Conservation (phyloP, 2,329 filamentous ascomycete species). For the Xylaria sp. region DNA sequence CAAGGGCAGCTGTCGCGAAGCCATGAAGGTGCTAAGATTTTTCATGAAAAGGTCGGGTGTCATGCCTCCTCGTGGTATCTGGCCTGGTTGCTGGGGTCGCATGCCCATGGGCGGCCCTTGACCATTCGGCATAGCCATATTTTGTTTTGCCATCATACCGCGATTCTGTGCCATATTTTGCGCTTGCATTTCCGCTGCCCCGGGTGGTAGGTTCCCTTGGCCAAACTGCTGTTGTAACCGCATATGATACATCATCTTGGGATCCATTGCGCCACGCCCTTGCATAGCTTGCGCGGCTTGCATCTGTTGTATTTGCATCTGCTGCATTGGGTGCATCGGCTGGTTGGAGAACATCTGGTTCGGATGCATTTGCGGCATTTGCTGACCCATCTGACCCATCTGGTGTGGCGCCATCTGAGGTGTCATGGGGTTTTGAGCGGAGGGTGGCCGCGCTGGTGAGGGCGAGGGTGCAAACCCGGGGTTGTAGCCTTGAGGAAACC, state of each 20-base stretch:
- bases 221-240: conserved; percentile 82
- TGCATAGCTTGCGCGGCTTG: conserved; percentile 51
- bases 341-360: conserved; percentile 52
- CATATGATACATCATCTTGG: conserved; percentile 84
- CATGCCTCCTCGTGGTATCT: conserved; percentile 52
- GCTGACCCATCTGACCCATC: conserved; percentile 51
- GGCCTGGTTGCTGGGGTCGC: conserved; percentile 60
- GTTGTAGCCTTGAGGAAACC: conserved; percentile 68
- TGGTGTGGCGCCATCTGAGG: conserved; percentile 67
- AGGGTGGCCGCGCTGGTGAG: conserved; percentile 65
- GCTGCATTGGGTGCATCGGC: conserved; percentile 60
- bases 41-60: conserved; percentile 79
- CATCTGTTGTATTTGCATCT: conserved; percentile 60
- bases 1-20: conserved; percentile 75
- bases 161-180: conserved; percentile 54
- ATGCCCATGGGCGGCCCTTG: conserved; percentile 63
- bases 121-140: conserved; percentile 64
- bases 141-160: conserved; percentile 66
- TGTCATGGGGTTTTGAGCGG: conserved; percentile 64
- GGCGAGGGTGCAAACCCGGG: conserved; percentile 68
- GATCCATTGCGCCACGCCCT: conserved; percentile 69
- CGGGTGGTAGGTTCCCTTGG: conserved; percentile 64
- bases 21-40: conserved; percentile 81
- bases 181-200: conserved; percentile 62
- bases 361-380: conserved; percentile 53